Percentiles rank a stretch among this genome's conserved stretches.
Conservation (phyloP, 2,329 filamentous ascomycete species). For the Beauveria brongniartii region DNA sequence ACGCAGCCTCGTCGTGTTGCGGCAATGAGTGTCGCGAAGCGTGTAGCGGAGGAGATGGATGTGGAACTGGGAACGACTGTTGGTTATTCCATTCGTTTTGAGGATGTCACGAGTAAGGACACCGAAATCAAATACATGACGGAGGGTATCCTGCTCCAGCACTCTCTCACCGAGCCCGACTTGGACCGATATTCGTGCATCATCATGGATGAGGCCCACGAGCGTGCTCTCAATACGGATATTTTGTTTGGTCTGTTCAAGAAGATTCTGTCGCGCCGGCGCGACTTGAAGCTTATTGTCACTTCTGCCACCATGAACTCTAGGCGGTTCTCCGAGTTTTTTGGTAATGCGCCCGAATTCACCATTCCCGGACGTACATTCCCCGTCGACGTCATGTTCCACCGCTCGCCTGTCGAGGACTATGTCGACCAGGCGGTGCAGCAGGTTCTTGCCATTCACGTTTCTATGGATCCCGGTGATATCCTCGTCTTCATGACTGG, state of each 20-base stretch:
- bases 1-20: conserved; percentile 94
- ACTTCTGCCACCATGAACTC: conserved; percentile 99
- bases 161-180: conserved; percentile 86
- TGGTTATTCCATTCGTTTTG: conserved; percentile 95
- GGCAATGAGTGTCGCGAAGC: conserved; percentile 97
- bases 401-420: conserved; percentile 89
- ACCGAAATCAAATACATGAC: conserved; percentile 99
- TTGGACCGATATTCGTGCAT: conserved; percentile 95
- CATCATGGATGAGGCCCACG: conserved; percentile 99
- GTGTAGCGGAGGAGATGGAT: conserved; percentile 98
- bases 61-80: conserved; percentile 80
- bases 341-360: conserved; percentile 91
- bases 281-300: conserved; percentile 92
- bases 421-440: conserved; percentile 97
- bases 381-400: conserved; percentile 93
- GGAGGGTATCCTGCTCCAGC: conserved; percentile 86
- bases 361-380: conserved; percentile 94
- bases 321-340: conserved; percentile 92
- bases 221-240: conserved; percentile 91
- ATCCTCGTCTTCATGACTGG: conserved; percentile 99
- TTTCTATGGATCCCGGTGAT: conserved; percentile 86
- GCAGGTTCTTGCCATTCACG: conserved; percentile 90
- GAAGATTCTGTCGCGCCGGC: conserved; percentile 81
- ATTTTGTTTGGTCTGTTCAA: conserved; percentile 97
- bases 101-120: conserved; percentile 93